Evolutionary conservation across 331 rosid genomes (phyloP).

Genomic region (Telfairia occidentalis): DNA sequence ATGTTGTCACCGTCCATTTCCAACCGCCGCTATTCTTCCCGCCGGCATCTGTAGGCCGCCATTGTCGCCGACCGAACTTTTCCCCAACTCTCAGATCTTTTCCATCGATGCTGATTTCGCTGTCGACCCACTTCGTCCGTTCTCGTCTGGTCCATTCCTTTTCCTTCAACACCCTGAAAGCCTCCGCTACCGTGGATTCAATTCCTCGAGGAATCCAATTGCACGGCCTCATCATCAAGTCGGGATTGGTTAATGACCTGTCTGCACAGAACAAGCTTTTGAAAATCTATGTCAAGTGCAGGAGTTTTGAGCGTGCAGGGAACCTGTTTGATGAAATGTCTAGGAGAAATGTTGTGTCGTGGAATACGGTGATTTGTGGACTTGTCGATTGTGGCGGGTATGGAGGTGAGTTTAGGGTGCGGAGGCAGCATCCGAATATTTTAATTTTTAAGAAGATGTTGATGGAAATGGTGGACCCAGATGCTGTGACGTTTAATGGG

Average conservation of each 20-base stretch:
- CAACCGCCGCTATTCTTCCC: conserved; percentile 23
- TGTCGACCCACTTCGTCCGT: conserved; percentile 24
- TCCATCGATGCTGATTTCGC: conserved; percentile 13
- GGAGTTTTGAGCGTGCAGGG: conserved; percentile 27
- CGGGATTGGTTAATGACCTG: conserved; percentile 31
- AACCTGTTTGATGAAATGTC: conserved; percentile 59
- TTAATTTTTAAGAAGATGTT: conserved; percentile 46
- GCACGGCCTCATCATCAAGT: conserved; percentile 49
- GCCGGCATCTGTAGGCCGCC: conserved; percentile 11
- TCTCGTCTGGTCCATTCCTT: conserved; percentile 23
- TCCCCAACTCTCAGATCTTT: conserved; percentile 16
- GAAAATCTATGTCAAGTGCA: conserved; percentile 35
- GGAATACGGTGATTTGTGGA: conserved; percentile 56
- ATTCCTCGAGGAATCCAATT: conserved; percentile 47
- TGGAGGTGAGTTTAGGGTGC: conserved; percentile 6
- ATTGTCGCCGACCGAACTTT: conserved; percentile 10
- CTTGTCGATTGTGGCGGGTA: conserved; percentile 22
- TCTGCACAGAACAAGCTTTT: conserved; percentile 44
- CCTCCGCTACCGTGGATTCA: conserved; percentile 34
- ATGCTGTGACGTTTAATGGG: conserved; percentile 39
- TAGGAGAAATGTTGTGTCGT: conserved; percentile 50
- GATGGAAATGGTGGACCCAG: conserved; percentile 35
- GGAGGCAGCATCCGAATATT: conserved; percentile 18
- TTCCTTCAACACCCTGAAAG: conserved; percentile 43
- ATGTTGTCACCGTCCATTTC: conserved; percentile 24